phyloP scores from a whole-genome alignment of 306 rosid species.

The Malus orientalis region DNA sequence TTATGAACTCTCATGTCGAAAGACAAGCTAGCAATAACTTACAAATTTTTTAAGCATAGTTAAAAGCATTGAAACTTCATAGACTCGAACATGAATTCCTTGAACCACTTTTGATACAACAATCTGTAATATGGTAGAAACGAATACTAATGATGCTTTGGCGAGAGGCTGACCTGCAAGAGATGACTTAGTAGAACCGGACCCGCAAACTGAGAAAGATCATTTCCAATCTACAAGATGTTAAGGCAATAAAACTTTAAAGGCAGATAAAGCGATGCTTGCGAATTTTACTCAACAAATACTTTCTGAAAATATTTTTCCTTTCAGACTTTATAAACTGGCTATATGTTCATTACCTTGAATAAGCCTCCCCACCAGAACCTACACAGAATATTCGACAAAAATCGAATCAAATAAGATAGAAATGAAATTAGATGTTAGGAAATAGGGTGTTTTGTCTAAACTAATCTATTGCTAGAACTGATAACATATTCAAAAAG shows the following conservation, averaged over 20 bases:
- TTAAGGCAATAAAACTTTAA: background rate
- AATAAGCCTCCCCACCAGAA: slow-evolving; percentile 80
- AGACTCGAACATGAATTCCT: background rate
- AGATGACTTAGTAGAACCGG: slow-evolving; percentile 65
- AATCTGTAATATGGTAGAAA: background rate
- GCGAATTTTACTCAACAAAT: background rate
- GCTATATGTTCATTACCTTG: slow-evolving; percentile 45
- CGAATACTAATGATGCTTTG: background rate
- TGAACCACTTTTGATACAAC: background rate
- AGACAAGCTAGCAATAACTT: background rate
- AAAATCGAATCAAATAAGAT: slow-evolving; percentile 19
- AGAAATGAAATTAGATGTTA: background rate
- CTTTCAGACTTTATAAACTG: background rate
- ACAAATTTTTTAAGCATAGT: background rate
- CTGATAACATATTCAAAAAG: background rate
- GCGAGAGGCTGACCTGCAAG: slow-evolving; percentile 44
- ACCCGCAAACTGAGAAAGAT: slow-evolving; percentile 75
- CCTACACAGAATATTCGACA: slow-evolving; percentile 34
- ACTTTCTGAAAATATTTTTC: background rate
- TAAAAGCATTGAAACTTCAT: background rate
- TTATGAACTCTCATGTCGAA: slow-evolving; percentile 8
- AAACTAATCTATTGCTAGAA: background rate
- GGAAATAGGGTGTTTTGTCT: background rate
- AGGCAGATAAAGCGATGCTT: background rate
- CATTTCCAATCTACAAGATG: slow-evolving; percentile 57